phyloP scores from a whole-genome alignment of 2,329 filamentous ascomycete species.

The Colletotrichum sp. region DNA sequence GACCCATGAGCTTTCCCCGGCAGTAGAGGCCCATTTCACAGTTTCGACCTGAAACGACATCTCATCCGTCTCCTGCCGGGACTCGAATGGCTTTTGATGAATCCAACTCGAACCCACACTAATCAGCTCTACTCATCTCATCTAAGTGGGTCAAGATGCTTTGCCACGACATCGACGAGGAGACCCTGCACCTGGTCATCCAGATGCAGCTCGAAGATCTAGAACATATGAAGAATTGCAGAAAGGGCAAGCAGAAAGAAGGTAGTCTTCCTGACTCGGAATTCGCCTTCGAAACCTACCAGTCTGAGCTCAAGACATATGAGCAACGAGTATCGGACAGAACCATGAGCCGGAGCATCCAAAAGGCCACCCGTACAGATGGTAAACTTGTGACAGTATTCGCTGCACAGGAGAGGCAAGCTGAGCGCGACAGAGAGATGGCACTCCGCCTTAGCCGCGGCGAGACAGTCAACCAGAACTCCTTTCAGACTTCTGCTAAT shows the following conservation, averaged over 20 bases:
- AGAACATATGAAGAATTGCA: background rate
- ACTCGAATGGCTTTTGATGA: background rate
- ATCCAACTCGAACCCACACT: background rate
- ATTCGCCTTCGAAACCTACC: constrained; percentile 11
- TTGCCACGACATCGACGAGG: background rate
- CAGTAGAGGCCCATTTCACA: background rate
- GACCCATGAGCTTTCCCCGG: background rate
- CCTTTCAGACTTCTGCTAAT: background rate
- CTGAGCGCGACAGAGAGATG: background rate
- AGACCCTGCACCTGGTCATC: constrained; percentile 21
- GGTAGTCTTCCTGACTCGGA: constrained; percentile 11
- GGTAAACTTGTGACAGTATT: background rate
- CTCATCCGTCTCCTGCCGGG: background rate
- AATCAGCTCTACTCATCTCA: background rate
- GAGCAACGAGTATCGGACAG: constrained; percentile 7
- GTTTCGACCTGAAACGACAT: background rate
- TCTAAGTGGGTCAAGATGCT: constrained; percentile 26
- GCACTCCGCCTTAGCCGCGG: background rate
- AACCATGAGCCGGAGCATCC: constrained; percentile 22
- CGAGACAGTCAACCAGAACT: background rate
- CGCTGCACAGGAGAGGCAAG: background rate
- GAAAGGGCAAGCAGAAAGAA: constrained; percentile 18
- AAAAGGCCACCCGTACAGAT: constrained; percentile 27
- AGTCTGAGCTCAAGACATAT: constrained; percentile 16
- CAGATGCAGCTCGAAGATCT: constrained; percentile 24